Evolutionary conservation across 768 basidiomycete species (phyloP).

Genomic region (Trichaptum fuscoviolaceum): DNA sequence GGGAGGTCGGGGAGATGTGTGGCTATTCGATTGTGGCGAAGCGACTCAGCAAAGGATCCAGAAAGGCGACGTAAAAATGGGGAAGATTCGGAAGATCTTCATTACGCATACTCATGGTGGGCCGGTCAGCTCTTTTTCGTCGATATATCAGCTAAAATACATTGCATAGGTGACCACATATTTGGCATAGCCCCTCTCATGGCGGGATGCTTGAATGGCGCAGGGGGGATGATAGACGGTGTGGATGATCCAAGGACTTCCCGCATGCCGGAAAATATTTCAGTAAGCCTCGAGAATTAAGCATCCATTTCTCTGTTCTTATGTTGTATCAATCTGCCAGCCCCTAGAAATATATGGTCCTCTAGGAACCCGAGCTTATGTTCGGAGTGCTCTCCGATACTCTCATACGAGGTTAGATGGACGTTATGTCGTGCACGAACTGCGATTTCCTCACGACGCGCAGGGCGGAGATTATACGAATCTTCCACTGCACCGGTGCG

Average conservation of each 20-base stretch:
- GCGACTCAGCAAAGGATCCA: constrained; percentile 73
- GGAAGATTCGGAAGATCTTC: constrained; percentile 76
- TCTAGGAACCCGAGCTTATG: constrained; percentile 73
- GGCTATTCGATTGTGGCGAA: constrained; percentile 86
- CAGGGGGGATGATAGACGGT: constrained; percentile 58
- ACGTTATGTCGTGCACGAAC: constrained; percentile 79
- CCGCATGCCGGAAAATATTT: neutral
- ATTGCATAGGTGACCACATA: constrained; percentile 66
- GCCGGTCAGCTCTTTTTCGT: constrained; percentile 11
- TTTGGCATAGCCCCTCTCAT: constrained; percentile 70
- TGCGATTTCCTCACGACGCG: constrained; percentile 61
- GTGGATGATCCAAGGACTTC: constrained; percentile 40
- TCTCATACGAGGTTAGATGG: constrained; percentile 63
- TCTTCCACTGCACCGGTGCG: constrained; percentile 45
- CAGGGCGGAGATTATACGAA: constrained; percentile 41
- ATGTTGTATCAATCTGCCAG: constrained; percentile 19
- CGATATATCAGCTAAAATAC: neutral
- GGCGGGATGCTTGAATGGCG: constrained; percentile 66
- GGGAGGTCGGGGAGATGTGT: constrained; percentile 50
- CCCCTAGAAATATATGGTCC: constrained; percentile 80
- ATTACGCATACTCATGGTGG: constrained; percentile 87
- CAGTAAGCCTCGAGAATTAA: neutral
- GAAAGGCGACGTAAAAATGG: constrained; percentile 69
- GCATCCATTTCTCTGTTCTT: neutral
- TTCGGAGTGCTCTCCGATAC: constrained; percentile 61